Evolutionary conservation across 805 yeast genomes (phyloP), one percentile per base, ranked within the genome.

Genomic region (Maudiozyma turicensis): DNA sequence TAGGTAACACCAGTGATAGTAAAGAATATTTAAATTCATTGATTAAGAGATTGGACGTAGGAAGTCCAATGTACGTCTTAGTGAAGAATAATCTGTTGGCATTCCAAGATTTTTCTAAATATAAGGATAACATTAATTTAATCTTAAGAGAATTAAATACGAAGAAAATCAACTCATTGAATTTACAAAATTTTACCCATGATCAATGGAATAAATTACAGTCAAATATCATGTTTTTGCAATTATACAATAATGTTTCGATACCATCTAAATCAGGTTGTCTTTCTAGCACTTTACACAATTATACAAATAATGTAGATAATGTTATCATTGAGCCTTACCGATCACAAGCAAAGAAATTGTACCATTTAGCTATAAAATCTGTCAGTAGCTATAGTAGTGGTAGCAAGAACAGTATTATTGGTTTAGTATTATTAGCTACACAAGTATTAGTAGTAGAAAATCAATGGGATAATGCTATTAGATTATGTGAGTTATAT

Each of bases 1-100:
- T 59, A 32, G 76, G 76, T 4, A 60, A 74, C 6, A 40, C 51
- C 1, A 65, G 58, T 1, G 65, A 68, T 15, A 66, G 81, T 2
- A 53, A 67, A 43, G 53, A 60, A 1, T 58, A 78, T 0, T 63
- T 80, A 45, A 52, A 61, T 0, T 50, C 56, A 2, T 43, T 64
- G 43, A 57, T 77, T n/a, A 50, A 57, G 8, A 48, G 50, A 15
- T 39, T 57, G 9, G 50, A 49, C 6, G 45, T 57, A 11, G 58
- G 53, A 8, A 62, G 68, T 9, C 63, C 64, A 15, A 56, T 68
- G 32, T 56, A 58, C 43, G 48, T 60, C 11, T 43, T 68, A n/a
- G 66, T 65, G 11, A 54, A 59, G 15, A 68, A 59, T 54, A 71
- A 71, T 49, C 44, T 59, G 28, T 52, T 58, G 31, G 53, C 69